Conservation (phyloP, 2,329 filamentous ascomycete species). For the Colletotrichum sidae region DNA sequence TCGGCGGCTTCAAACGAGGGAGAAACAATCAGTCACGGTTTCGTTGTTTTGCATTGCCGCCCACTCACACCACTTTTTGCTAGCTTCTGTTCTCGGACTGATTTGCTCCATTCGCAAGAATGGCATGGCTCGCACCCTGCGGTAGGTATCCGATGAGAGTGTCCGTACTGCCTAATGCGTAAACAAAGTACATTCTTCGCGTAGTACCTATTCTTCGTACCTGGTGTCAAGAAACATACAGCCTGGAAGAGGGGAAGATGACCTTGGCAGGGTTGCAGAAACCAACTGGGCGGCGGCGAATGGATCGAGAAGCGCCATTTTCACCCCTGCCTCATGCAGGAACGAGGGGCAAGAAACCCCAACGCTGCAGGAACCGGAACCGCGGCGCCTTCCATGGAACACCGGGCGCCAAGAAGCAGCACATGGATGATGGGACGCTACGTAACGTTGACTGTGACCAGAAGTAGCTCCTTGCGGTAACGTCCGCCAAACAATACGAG, state of each 20-base stretch:
- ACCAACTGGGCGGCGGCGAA: conserved; percentile 11
- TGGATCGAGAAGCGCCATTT: conserved; percentile 36
- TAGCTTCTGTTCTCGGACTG: too few species aligned
- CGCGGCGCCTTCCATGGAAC: conserved; percentile 30
- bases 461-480: conserved; percentile 5
- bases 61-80: conserved; percentile 9
- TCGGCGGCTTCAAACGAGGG: conserved; percentile 29
- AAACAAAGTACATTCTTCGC: too few species aligned
- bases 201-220: too few species aligned
- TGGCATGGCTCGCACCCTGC: too few species aligned
- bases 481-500: conserved; percentile 21
- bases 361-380: conserved; percentile 37
- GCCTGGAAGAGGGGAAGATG: conserved; percentile 22
- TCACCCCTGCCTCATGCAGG: conserved; percentile 37
- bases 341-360: conserved; percentile 20
- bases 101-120: too few species aligned
- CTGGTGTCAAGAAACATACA: neutral
- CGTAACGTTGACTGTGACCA: neutral
- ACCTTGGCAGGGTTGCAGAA: conserved; percentile 12
- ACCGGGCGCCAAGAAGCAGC: conserved; percentile 28
- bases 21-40: conserved; percentile 27
- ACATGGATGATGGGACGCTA: neutral
- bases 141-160: too few species aligned
- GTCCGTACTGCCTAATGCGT: too few species aligned
- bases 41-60: conserved; percentile 20